Conservation (phyloP, 2,329 filamentous ascomycete genomes). For the Pseudocercospora eumusae region DNA sequence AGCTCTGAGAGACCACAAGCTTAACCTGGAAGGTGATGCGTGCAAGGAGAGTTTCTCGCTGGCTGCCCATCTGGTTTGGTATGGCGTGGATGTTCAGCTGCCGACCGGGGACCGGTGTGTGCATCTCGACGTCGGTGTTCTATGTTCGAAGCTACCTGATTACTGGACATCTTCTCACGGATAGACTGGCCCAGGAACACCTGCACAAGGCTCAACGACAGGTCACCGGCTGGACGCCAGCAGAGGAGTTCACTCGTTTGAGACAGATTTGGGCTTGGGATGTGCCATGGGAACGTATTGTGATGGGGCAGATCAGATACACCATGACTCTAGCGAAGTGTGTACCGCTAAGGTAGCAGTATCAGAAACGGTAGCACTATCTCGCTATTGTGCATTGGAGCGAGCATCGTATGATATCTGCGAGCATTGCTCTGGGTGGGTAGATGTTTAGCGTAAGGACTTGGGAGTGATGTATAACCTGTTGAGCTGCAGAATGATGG, state of each 20-base stretch:
- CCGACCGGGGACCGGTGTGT: not conserved
- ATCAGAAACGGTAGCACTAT: too few species aligned
- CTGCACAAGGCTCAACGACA: conserved; percentile 8
- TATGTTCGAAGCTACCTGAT: conserved; percentile 3
- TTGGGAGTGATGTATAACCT: not conserved
- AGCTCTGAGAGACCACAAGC: not conserved
- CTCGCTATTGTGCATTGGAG: too few species aligned
- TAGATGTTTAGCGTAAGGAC: not conserved
- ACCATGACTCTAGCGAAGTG: not conserved
- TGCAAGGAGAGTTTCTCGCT: not conserved
- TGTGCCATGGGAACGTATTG: conserved; percentile 5
- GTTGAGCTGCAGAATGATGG: not conserved
- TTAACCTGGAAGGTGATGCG: not conserved
- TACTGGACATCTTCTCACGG: conserved; percentile 15
- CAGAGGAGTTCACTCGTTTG: conserved; percentile 6
- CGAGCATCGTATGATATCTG: too few species aligned
- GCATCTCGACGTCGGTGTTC: not conserved
- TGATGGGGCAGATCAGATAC: not conserved
- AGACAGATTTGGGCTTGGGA: conserved; percentile 16
- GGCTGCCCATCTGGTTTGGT: not conserved
- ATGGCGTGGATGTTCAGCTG: not conserved
- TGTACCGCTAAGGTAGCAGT: too few species aligned
- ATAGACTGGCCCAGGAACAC: conserved; percentile 12
- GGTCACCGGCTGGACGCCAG: conserved; percentile 6
- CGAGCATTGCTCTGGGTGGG: not conserved